A percentile compares a stretch with the other conserved stretches of the same genome.
phyloP scores from a whole-genome alignment of 2,329 filamentous ascomycete genomes.

The Knufia fluminis region DNA sequence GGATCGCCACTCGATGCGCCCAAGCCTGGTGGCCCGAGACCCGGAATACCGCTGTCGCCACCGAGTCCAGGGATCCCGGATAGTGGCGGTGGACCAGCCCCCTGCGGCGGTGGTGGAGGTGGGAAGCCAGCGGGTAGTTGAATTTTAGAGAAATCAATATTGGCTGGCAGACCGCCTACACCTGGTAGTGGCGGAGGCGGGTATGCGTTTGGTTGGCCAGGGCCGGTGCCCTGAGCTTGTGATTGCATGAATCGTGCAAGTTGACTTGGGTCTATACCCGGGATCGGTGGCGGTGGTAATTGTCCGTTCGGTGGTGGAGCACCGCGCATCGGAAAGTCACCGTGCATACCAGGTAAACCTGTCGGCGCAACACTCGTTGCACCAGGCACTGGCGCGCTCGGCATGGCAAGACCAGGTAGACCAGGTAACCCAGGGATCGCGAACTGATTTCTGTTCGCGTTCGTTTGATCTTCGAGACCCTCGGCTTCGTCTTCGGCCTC shows the following conservation, averaged over 20 bases:
- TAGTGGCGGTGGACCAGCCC: conserved; percentile 32
- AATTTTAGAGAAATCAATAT: conserved; percentile 27
- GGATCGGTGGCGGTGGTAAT: conserved; percentile 36
- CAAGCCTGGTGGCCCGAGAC: conserved; percentile 27
- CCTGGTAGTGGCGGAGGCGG: conserved; percentile 26
- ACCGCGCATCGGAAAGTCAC: neutral
- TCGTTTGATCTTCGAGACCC: conserved; percentile 82
- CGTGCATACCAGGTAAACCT: neutral
- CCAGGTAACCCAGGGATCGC: conserved; percentile 45
- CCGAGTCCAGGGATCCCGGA: conserved; percentile 30
- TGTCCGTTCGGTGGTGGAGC: conserved; percentile 21
- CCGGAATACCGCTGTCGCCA: conserved; percentile 29
- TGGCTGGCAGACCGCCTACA: conserved; percentile 11
- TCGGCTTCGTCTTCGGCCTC: conserved; percentile 90
- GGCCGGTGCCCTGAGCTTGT: conserved; percentile 26
- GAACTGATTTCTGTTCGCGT: conserved; percentile 54
- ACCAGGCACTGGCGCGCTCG: conserved; percentile 6
- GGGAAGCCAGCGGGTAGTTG: conserved; percentile 42
- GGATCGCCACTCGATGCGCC: conserved; percentile 31
- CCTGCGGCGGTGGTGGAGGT: conserved; percentile 46
- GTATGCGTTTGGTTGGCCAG: conserved; percentile 26
- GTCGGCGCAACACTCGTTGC: neutral
- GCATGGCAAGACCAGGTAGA: conserved; percentile 33
- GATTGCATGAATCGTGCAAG: conserved; percentile 25
- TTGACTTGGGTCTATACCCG: conserved; percentile 40